Conservation (phyloP, 139 green algal species). For the Chlamydomonas urium region DNA sequence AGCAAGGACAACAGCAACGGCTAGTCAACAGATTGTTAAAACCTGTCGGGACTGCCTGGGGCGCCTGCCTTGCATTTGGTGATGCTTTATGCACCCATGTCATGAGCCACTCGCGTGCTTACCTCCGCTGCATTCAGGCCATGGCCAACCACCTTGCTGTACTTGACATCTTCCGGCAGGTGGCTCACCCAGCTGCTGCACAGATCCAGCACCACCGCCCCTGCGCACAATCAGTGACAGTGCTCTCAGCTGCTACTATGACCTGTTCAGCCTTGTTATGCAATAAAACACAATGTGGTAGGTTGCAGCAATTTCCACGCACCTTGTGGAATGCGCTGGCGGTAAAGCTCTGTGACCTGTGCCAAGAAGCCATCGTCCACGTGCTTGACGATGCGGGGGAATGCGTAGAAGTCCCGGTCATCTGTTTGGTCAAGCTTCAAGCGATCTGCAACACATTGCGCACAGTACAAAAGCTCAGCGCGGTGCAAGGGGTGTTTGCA, state of each 20-base stretch:
- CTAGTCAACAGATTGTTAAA: too few species aligned
- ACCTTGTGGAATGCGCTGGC: slow-evolving; percentile 55
- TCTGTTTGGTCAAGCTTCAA: not conserved
- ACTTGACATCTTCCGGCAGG: slow-evolving; percentile 63
- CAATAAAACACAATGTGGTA: too few species aligned
- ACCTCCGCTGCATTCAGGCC: slow-evolving; percentile 86
- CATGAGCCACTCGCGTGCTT: too few species aligned
- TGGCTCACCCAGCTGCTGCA: slow-evolving; percentile 76
- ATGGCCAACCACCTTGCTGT: slow-evolving; percentile 73
- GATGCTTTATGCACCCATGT: too few species aligned
- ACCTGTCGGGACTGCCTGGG: too few species aligned
- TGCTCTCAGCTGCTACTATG: too few species aligned
- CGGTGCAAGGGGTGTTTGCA: too few species aligned
- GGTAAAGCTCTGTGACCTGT: slow-evolving; percentile 80
- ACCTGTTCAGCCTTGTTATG: too few species aligned
- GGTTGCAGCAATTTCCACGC: too few species aligned
- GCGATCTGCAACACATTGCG: not conserved
- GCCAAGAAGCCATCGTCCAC: slow-evolving; percentile 78
- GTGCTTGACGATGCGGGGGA: slow-evolving; percentile 67
- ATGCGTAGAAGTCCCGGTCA: not conserved
- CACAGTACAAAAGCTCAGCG: too few species aligned
- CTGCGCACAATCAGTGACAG: slow-evolving; percentile 14
- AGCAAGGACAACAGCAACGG: too few species aligned
- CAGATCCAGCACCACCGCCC: slow-evolving; percentile 61
- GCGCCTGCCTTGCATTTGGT: too few species aligned